Evolutionary conservation across 2,329 filamentous ascomycete genomes (phyloP).

Genomic region (Acrodontium crateriforme): DNA sequence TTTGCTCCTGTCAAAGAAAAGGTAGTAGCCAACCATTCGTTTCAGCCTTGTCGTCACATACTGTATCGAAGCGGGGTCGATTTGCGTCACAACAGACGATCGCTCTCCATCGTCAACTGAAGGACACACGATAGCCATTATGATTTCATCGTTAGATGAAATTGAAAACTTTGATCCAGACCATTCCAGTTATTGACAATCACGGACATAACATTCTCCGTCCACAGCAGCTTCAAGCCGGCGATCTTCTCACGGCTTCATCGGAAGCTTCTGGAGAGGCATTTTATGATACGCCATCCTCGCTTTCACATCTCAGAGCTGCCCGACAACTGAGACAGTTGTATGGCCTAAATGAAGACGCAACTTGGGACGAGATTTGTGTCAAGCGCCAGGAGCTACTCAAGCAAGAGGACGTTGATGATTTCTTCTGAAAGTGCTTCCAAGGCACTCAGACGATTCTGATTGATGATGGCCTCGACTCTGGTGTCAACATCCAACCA

Average conservation of each 20-base stretch:
- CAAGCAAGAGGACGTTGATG: slow-evolving; percentile 32
- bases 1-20: no score
- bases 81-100: no score
- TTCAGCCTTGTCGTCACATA: no score
- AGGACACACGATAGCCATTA: no score
- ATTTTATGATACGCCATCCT: slow-evolving; percentile 45
- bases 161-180: slow-evolving; percentile 14
- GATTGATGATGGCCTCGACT: slow-evolving; percentile 62
- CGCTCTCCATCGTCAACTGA: no score
- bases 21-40: no score
- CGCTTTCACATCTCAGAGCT: slow-evolving; percentile 57
- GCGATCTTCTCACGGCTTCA: slow-evolving; percentile 49
- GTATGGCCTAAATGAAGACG: slow-evolving; percentile 42
- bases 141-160: no score
- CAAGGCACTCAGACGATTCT: slow-evolving; percentile 59
- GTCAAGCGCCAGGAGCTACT: slow-evolving; percentile 35
- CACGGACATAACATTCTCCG: slow-evolving; percentile 58
- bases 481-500: slow-evolving; percentile 39
- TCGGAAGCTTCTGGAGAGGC: slow-evolving; percentile 61
- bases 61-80: no score
- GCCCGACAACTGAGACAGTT: slow-evolving; percentile 52
- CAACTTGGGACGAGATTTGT: slow-evolving; percentile 47
- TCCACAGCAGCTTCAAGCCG: slow-evolving; percentile 31
- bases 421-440: slow-evolving; percentile 51
- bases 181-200: slow-evolving; percentile 53